Base-by-base conservation (phyloP, 2,329 filamentous ascomycete genomes). In the Neoarthrinium moseri region DNA sequence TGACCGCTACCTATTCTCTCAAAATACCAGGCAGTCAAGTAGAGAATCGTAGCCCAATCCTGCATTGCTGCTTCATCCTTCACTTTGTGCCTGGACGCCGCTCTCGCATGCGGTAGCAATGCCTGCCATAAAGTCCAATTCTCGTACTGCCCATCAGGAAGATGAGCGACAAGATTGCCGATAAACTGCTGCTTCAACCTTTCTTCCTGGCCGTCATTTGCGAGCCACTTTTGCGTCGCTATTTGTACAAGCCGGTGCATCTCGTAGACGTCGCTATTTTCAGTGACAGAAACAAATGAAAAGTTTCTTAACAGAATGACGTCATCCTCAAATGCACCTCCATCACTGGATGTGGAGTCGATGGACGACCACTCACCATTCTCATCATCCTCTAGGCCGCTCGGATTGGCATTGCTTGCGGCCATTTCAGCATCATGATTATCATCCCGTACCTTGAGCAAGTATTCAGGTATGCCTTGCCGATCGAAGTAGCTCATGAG, bases 401-500 rank as follows among this genome's bases (percentile, higher is more conserved):
- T n/a, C n/a, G n/a, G n/a, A n/a, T n/a, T n/a, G n/a, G n/a, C n/a
- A n/a, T n/a, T n/a, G n/a, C n/a, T n/a, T n/a, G n/a, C n/a, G n/a
- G n/a, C n/a, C n/a, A n/a, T n/a, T n/a, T n/a, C n/a, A n/a, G n/a
- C n/a, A n/a, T n/a, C n/a, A n/a, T n/a, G n/a, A n/a, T n/a, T n/a
- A n/a, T n/a, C n/a, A n/a, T n/a, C n/a, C n/a, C n/a, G n/a, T n/a
- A n/a, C n/a, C 4, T 6, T 35, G 13, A 41, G 29, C 21, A 41
- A 21, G 17, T 8, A 17, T 7, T 46, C 26, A 8, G 27, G 22
- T 13, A 29, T 41, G 26, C 41, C 66, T 51, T 73, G 64, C 20
- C 59, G 57, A 41, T 76, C 62, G 51, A 71, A 76, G 46, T 71
- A 68, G 58, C 71, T 72, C 66, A 76, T 69, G 5, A 76, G 59